These are phyloP conservation scores for Yamadazyma triangularis DNA, from an alignment of 1,139 yeast species.

Conservation along the genomic window DNA sequence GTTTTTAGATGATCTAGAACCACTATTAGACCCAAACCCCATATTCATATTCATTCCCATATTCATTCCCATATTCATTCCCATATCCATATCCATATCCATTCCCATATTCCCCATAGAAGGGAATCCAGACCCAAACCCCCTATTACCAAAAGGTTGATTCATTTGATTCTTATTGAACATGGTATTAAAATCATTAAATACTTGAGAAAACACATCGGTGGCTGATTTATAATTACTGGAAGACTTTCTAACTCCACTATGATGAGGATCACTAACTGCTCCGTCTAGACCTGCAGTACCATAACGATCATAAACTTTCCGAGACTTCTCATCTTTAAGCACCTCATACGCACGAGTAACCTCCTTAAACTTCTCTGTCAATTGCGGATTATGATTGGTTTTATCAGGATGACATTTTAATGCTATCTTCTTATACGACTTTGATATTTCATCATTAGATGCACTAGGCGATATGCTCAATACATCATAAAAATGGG, in stretches of 20 bases:
- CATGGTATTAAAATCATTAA: slow-evolving; percentile 32
- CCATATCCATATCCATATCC: slow-evolving; percentile 1
- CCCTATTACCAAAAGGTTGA: slow-evolving; percentile 7
- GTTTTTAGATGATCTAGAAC: too few relatives aligned
- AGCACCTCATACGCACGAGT: slow-evolving; percentile 42
- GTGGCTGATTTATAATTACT: slow-evolving; percentile 14
- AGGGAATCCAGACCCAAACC: slow-evolving; percentile 8
- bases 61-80: slow-evolving; percentile 1
- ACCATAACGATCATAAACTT: slow-evolving; percentile 37
- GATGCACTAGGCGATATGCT: slow-evolving; percentile 31
- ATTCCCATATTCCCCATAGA: slow-evolving; percentile 5
- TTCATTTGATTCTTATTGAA: slow-evolving; percentile 17
- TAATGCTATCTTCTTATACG: slow-evolving; percentile 38
- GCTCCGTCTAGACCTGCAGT: slow-evolving; percentile 36
- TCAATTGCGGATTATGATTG: slow-evolving; percentile 38
- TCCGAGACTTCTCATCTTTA: slow-evolving; percentile 26
- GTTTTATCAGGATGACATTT: slow-evolving; percentile 47
- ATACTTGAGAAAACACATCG: slow-evolving; percentile 37
- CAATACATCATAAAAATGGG: slow-evolving; percentile 36
- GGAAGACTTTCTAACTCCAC: slow-evolving; percentile 5
- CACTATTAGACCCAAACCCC: too few relatives aligned
- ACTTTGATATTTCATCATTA: slow-evolving; percentile 35
- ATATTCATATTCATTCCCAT: too few relatives aligned
- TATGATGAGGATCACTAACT: slow-evolving; percentile 8
- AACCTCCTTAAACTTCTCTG: slow-evolving; percentile 41